phyloP scores from a whole-genome alignment of 2,329 filamentous ascomycete species.

The Beauveria caledonica region DNA sequence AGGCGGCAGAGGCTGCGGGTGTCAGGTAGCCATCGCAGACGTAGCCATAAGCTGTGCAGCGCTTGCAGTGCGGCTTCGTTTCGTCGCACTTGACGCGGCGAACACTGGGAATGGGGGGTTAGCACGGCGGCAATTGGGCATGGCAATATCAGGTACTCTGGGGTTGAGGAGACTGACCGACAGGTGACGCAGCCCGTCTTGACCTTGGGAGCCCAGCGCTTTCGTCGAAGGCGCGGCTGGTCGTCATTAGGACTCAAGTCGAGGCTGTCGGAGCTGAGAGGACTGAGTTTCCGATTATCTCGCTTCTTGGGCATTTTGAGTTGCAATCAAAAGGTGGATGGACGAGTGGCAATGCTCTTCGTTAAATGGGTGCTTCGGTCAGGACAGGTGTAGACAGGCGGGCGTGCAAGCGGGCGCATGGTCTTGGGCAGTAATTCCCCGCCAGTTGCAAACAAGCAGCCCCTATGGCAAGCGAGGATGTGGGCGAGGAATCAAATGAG shows the following conservation, averaged over 20 bases:
- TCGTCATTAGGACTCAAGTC: not conserved
- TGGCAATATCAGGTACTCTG: too few species aligned
- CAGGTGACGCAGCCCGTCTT: slow-evolving; percentile 6
- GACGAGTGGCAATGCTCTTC: not conserved
- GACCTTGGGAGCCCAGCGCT: slow-evolving; percentile 4
- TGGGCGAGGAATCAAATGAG: too few species aligned
- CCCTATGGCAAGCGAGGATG: too few species aligned
- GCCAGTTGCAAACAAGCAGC: too few species aligned
- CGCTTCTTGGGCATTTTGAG: not conserved
- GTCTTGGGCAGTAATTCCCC: too few species aligned
- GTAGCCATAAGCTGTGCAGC: slow-evolving; percentile 2
- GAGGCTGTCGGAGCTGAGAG: not conserved
- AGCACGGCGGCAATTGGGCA: not conserved
- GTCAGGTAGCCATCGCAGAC: slow-evolving; percentile 1
- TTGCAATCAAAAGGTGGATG: not conserved
- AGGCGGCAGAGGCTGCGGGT: not conserved
- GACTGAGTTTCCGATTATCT: not conserved
- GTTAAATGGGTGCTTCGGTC: too few species aligned
- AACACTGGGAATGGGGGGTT: not conserved
- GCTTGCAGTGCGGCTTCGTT: not conserved
- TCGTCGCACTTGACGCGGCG: slow-evolving; percentile 7
- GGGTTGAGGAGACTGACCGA: not conserved
- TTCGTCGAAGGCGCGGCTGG: not conserved
- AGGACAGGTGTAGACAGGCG: not conserved
- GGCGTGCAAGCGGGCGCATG: too few species aligned